Percentiles rank a stretch among this genome's conserved stretches.
phyloP scores from a whole-genome alignment of 306 rosid species.

The Pyrus communis region DNA sequence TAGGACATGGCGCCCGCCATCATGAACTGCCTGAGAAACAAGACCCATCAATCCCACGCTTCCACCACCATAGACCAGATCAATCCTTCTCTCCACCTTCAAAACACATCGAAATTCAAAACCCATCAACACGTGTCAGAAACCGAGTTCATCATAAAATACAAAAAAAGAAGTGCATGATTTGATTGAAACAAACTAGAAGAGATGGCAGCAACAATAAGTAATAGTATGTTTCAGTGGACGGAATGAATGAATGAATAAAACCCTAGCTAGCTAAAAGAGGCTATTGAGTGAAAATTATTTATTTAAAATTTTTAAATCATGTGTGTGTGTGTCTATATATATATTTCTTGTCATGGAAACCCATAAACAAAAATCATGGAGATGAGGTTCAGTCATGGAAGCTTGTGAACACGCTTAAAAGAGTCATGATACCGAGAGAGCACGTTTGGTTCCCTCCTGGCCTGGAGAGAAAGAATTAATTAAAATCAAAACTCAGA shows the following conservation, averaged over 20 bases:
- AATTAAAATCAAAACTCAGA: constrained; percentile 25
- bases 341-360: not conserved
- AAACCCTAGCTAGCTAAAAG: constrained; percentile 4
- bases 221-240: not conserved
- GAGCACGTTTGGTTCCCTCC: constrained; percentile 82
- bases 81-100: constrained; percentile 94
- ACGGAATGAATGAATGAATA: not conserved
- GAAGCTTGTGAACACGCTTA: constrained; percentile 53
- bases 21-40: constrained; percentile 99
- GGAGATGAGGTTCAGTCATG: constrained; percentile 16
- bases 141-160: constrained; percentile 17
- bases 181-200: not conserved
- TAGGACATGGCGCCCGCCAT: constrained; percentile 99
- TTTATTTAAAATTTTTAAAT: not conserved
- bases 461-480: not conserved
- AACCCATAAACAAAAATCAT: constrained; percentile 35
- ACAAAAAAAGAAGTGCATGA: not conserved
- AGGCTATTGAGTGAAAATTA: not conserved
- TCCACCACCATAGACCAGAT: constrained; percentile 99
- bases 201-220: not conserved
- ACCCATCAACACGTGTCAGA: constrained; percentile 43
- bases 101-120: constrained; percentile 33
- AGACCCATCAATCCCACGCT: constrained; percentile 99
- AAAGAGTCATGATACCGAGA: constrained; percentile 51
- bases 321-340: no score